Conservation (phyloP, 108 stramenopile genomes). For the Fragilaria radians region DNA sequence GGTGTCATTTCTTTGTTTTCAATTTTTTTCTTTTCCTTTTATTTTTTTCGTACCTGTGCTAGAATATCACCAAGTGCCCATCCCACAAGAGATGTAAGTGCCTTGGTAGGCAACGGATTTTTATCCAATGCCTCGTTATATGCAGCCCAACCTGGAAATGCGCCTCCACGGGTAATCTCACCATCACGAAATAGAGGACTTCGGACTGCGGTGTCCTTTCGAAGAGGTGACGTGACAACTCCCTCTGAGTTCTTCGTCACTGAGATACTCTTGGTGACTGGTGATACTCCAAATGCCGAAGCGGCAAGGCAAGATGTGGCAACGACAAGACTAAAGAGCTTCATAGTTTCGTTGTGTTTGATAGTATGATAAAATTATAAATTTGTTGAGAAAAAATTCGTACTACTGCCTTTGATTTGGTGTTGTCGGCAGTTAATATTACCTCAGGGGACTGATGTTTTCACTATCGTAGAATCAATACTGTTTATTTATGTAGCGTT, state of each 20-base stretch:
- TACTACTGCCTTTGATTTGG: too few species aligned
- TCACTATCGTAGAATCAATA: too few species aligned
- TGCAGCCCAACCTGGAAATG: constrained; percentile 84
- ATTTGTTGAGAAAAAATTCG: too few species aligned
- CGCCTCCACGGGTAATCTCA: constrained; percentile 74
- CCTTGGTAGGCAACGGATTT: constrained; percentile 92
- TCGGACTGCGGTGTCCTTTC: constrained; percentile 40
- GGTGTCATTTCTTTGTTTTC: too few species aligned
- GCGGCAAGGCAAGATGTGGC: constrained; percentile 60
- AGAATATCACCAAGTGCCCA: constrained; percentile 95
- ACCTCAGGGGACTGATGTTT: too few species aligned
- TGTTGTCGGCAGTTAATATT: too few species aligned
- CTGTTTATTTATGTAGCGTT: too few species aligned
- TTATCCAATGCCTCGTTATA: constrained; percentile 91
- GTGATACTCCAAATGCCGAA: constrained; percentile 57
- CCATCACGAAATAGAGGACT: constrained; percentile 78
- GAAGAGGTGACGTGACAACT: constrained; percentile 37
- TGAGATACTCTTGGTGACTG: constrained; percentile 19
- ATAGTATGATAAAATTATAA: too few species aligned
- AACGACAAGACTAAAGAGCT: constrained; percentile 66
- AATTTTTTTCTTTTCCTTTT: too few species aligned
- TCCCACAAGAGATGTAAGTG: constrained; percentile 90
- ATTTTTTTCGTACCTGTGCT: constrained; percentile 86
- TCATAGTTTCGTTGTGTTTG: too few species aligned
- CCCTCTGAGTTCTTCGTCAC: constrained; percentile 27